A percentile compares a stretch with the other conserved stretches of the same genome.
These are phyloP conservation scores for Suaeda aralocaspica DNA, from an alignment of 148 eudicot genomes.

Conservation along the genomic window DNA sequence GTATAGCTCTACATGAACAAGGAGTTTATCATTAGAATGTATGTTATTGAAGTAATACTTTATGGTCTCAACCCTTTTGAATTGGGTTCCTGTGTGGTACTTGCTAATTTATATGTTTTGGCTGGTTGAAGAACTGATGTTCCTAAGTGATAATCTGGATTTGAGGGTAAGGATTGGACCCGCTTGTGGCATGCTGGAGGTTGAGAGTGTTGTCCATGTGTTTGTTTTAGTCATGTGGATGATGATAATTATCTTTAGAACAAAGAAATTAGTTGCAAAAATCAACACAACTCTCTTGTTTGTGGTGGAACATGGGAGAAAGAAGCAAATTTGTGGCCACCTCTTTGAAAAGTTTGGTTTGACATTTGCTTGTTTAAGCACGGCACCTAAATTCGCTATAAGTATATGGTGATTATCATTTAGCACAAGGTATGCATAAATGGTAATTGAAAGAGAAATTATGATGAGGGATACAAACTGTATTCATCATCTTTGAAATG, in stretches of 20 bases:
- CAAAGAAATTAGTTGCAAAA: slow-evolving; percentile 28
- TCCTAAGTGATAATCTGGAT: slow-evolving; percentile 51
- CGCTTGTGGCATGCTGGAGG: slow-evolving; percentile 67
- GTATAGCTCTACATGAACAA: not conserved
- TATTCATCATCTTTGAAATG: slow-evolving; percentile 49
- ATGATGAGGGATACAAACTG: slow-evolving; percentile 61
- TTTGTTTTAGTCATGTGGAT: slow-evolving; percentile 51
- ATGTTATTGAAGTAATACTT: not conserved
- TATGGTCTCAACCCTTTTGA: slow-evolving; percentile 52
- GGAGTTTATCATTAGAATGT: not conserved
- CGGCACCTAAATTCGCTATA: slow-evolving; percentile 41
- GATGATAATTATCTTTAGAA: slow-evolving; percentile 48
- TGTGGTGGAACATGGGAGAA: slow-evolving; percentile 41
- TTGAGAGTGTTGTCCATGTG: slow-evolving; percentile 50
- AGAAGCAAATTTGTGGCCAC: slow-evolving; percentile 39
- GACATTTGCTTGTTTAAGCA: slow-evolving; percentile 51
- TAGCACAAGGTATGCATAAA: slow-evolving; percentile 45
- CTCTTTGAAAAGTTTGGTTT: slow-evolving; percentile 63
- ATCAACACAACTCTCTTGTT: slow-evolving; percentile 29
- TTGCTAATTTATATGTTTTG: slow-evolving; percentile 51
- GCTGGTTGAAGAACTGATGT: slow-evolving; percentile 47
- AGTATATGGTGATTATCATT: slow-evolving; percentile 63
- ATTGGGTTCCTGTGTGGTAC: slow-evolving; percentile 50
- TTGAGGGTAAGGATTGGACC: slow-evolving; percentile 54
- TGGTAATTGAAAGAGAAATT: slow-evolving; percentile 43